phyloP scores from a whole-genome alignment of 768 basidiomycete genomes.

The Glaciozyma martinii region DNA sequence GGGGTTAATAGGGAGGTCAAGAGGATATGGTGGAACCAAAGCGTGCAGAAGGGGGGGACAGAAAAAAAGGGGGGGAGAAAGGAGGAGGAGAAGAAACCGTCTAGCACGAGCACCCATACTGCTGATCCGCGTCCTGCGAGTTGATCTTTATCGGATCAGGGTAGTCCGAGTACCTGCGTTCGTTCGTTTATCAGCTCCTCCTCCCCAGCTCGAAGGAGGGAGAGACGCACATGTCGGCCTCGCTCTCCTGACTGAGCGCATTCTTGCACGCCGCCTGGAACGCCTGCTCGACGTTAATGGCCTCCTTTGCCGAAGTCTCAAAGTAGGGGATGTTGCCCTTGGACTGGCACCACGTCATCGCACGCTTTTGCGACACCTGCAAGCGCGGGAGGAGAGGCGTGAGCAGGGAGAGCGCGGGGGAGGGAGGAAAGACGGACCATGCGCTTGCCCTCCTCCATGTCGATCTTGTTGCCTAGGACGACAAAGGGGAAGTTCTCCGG shows the following conservation, averaged over 20 bases:
- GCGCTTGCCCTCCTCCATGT: constrained; percentile 96
- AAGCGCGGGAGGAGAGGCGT: not conserved
- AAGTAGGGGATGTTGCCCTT: constrained; percentile 99
- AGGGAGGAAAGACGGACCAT: constrained; percentile 52
- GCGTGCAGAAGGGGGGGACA: not conserved
- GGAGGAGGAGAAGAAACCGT: not conserved
- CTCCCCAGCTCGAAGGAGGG: not conserved
- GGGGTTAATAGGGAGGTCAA: no score
- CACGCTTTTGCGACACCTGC: constrained; percentile 96
- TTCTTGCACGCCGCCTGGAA: constrained; percentile 99
- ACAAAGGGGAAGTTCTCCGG: constrained; percentile 99
- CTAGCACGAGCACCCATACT: constrained; percentile 66
- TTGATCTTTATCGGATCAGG: constrained; percentile 98
- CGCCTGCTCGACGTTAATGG: constrained; percentile 98
- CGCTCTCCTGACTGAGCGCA: constrained; percentile 91
- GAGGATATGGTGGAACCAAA: not conserved
- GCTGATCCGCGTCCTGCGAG: constrained; percentile 82
- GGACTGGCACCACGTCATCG: constrained; percentile 99
- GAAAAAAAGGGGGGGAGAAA: no score
- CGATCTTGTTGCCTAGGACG: constrained; percentile 99
- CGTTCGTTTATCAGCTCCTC: not conserved
- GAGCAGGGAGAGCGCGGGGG: not conserved
- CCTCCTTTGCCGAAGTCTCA: constrained; percentile 99
- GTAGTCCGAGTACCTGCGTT: constrained; percentile 83
- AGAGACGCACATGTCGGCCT: constrained; percentile 73